Percentiles rank a stretch among this genome's conserved stretches.
Evolutionary conservation across 1,284 basidiomycete genomes (phyloP).

Genomic region (Ganoderma lingzhi): DNA sequence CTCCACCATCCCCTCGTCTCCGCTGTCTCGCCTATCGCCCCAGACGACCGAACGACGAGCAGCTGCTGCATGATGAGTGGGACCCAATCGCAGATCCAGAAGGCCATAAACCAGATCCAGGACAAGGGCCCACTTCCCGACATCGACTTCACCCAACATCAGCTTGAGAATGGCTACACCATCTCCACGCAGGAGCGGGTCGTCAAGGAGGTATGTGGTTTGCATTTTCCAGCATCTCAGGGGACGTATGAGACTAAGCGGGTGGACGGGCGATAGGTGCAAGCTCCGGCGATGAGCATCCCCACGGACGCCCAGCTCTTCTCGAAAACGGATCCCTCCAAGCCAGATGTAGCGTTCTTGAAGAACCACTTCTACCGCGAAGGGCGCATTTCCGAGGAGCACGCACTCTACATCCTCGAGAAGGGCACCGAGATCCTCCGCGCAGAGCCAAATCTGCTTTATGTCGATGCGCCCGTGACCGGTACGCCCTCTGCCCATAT

Average conservation of each 20-base stretch:
- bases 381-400: slow-evolving; percentile 90
- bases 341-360: slow-evolving; percentile 96
- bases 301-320: slow-evolving; percentile 97
- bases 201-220: slow-evolving; percentile 75
- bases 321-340: slow-evolving; percentile 81
- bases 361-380: slow-evolving; percentile 99
- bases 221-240: neutral
- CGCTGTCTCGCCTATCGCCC: slow-evolving; percentile 25
- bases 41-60: slow-evolving; percentile 28
- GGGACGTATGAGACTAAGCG: neutral
- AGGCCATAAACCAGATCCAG: slow-evolving; percentile 79
- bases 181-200: slow-evolving; percentile 90
- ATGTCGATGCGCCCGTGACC: slow-evolving; percentile 94
- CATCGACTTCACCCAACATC: slow-evolving; percentile 90
- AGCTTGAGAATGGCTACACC: slow-evolving; percentile 86
- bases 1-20: slow-evolving; percentile 30
- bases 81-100: slow-evolving; percentile 65
- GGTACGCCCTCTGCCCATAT: slow-evolving; percentile 53
- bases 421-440: slow-evolving; percentile 81
- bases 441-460: slow-evolving; percentile 85
- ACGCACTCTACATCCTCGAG: slow-evolving; percentile 88
- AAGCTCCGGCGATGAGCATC: slow-evolving; percentile 93
- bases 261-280: slow-evolving; percentile 65
- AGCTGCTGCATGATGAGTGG: slow-evolving; percentile 38
- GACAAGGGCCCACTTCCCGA: slow-evolving; percentile 69